Conservation (phyloP, 179 eudicot genomes). For the Corrigiola litoralis region DNA sequence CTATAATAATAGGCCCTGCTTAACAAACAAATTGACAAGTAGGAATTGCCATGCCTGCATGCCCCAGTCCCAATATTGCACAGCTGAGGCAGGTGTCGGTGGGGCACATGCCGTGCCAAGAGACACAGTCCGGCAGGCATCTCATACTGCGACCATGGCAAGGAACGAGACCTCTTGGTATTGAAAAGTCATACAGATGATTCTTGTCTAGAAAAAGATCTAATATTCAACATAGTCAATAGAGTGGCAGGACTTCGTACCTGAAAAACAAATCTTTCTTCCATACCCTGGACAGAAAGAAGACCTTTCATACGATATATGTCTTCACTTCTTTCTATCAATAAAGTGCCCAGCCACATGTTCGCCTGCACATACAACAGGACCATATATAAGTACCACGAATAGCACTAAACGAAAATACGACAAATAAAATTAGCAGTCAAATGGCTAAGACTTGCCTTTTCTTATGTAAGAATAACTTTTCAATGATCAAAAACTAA, state of each 20-base stretch:
- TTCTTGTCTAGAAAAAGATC: too few relatives aligned
- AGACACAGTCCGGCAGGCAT: too few relatives aligned
- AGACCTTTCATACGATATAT: slow-evolving; percentile 98
- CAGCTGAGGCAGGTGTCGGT: too few relatives aligned
- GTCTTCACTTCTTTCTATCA: slow-evolving; percentile 85
- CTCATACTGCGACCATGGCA: too few relatives aligned
- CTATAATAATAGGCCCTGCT: too few relatives aligned
- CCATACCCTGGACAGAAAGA: slow-evolving; percentile 78
- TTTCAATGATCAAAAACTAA: not conserved
- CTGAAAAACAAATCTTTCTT: slow-evolving; percentile 98
- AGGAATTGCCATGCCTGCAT: too few relatives aligned
- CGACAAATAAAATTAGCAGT: not conserved
- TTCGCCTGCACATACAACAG: slow-evolving; percentile 60
- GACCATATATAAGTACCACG: not conserved
- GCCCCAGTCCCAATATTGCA: too few relatives aligned
- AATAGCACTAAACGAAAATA: not conserved
- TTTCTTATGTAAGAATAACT: not conserved
- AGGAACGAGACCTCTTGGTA: too few relatives aligned
- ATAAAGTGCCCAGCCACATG: slow-evolving; percentile 81
- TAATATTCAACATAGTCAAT: too few relatives aligned
- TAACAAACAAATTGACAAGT: too few relatives aligned
- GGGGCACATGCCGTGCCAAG: too few relatives aligned
- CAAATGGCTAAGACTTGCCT: not conserved
- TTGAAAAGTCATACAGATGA: too few relatives aligned
- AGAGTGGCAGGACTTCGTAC: slow-evolving; percentile 27